Conservation (phyloP, 2,329 filamentous ascomycete species). For the Daldinia sp. region DNA sequence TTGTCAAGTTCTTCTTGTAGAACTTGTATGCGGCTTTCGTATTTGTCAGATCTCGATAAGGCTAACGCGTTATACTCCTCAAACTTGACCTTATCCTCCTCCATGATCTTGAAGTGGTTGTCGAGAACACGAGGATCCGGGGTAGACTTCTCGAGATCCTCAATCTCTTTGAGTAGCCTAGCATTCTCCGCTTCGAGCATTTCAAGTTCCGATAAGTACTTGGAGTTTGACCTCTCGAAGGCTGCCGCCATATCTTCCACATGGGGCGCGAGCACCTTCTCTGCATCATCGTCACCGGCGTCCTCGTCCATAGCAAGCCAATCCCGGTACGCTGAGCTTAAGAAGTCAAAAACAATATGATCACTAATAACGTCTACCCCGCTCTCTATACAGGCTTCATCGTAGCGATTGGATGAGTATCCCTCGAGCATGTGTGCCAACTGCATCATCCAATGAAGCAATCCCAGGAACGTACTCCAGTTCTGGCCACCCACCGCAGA, state of each 20-base stretch:
- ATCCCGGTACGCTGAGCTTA: slow-evolving; percentile 89
- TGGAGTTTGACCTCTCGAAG: slow-evolving; percentile 87
- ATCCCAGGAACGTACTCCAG: slow-evolving; percentile 92
- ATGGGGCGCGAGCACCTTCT: slow-evolving; percentile 83
- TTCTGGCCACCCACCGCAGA: slow-evolving; percentile 96
- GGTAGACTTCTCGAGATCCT: slow-evolving; percentile 87
- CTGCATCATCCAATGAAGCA: slow-evolving; percentile 99
- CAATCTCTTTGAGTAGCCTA: slow-evolving; percentile 84
- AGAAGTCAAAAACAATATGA: slow-evolving; percentile 92
- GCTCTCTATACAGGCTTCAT: slow-evolving; percentile 88
- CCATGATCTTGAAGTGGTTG: slow-evolving; percentile 90
- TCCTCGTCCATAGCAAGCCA: slow-evolving; percentile 96
- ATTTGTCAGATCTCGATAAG: slow-evolving; percentile 87
- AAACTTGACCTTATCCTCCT: slow-evolving; percentile 94
- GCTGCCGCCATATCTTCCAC: slow-evolving; percentile 87
- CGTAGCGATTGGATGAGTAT: slow-evolving; percentile 82
- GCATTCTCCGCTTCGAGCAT: slow-evolving; percentile 89
- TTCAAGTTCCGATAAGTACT: slow-evolving; percentile 85
- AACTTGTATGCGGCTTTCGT: slow-evolving; percentile 81
- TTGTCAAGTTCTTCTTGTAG: slow-evolving; percentile 90
- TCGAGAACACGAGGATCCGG: slow-evolving; percentile 87
- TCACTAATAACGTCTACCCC: slow-evolving; percentile 90
- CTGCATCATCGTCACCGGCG: slow-evolving; percentile 84
- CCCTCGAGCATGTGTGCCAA: slow-evolving; percentile 92
- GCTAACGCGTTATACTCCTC: slow-evolving; percentile 93